Percentiles rank a stretch among this genome's conserved stretches.
Conservation (phyloP, 768 basidiomycete genomes). For the Hebeloma cylindrosporum region DNA sequence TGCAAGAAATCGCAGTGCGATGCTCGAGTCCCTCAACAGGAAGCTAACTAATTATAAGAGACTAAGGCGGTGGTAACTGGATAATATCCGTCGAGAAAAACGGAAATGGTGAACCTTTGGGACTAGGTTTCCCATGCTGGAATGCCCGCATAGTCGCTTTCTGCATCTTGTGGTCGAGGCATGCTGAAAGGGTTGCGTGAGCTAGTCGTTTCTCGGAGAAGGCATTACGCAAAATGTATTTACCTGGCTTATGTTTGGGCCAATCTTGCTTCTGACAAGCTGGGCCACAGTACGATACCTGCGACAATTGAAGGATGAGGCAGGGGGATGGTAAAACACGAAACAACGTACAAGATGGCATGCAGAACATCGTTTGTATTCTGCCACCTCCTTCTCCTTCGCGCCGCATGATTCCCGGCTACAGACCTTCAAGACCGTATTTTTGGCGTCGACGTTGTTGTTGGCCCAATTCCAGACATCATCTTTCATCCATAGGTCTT, state of each 20-base stretch:
- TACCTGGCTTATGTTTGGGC: conserved; percentile 5
- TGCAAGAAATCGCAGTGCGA: too few species aligned
- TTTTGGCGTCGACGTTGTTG: conserved; percentile 4
- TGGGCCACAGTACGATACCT: not conserved
- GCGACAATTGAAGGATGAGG: too few species aligned
- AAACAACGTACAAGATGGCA: conserved; percentile 28
- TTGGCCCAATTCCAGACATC: conserved; percentile 10
- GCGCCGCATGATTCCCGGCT: conserved; percentile 5
- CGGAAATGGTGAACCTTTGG: not conserved
- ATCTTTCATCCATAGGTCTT: conserved; percentile 44
- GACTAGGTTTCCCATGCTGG: not conserved
- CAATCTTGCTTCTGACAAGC: conserved; percentile 1
- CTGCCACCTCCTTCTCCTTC: conserved; percentile 24
- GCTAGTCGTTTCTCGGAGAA: not conserved
- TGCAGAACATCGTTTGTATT: conserved; percentile 42
- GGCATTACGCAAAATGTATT: not conserved
- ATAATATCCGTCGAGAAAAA: conserved; percentile 5
- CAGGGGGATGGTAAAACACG: too few species aligned
- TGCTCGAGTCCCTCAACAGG: too few species aligned
- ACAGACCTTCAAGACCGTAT: conserved; percentile 5
- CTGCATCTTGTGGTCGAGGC: not conserved
- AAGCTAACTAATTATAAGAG: too few species aligned
- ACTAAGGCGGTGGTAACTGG: too few species aligned
- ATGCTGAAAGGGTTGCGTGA: not conserved
- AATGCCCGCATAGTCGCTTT: conserved; percentile 4